Evolutionary conservation across 2,329 filamentous ascomycete species (phyloP).

Genomic region (Alternaria brassicicola): DNA sequence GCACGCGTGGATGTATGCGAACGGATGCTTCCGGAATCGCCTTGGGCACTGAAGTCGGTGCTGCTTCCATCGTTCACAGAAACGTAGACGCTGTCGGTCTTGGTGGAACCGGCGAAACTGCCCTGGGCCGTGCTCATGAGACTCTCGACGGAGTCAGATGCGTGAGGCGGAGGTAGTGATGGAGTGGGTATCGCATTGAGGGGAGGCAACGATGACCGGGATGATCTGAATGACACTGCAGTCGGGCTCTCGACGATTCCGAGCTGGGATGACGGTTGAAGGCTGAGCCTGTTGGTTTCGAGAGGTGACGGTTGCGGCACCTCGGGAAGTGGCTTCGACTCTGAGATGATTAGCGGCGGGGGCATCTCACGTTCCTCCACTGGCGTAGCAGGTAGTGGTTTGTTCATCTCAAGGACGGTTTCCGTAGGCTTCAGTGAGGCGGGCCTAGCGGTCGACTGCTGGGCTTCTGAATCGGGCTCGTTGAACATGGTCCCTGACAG

Average conservation of each 20-base stretch:
- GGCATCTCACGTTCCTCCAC: constrained; percentile 47
- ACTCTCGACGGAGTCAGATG: constrained; percentile 41
- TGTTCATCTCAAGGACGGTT: constrained; percentile 37
- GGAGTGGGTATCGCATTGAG: constrained; percentile 39
- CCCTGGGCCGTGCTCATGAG: constrained; percentile 43
- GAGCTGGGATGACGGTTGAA: constrained; percentile 29
- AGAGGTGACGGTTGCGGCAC: constrained; percentile 58
- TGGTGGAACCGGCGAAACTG: constrained; percentile 34
- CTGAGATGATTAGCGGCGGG: constrained; percentile 54
- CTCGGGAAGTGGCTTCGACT: constrained; percentile 72
- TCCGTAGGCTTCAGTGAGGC: constrained; percentile 22
- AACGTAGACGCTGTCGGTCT: constrained; percentile 69
- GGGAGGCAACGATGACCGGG: constrained; percentile 55
- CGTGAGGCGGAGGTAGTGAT: constrained; percentile 33
- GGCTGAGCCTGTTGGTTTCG: constrained; percentile 31
- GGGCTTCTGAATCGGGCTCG: constrained; percentile 24
- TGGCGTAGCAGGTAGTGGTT: constrained; percentile 47
- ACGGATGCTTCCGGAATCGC: constrained; percentile 78
- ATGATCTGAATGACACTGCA: constrained; percentile 54
- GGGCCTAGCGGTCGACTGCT: constrained; percentile 16
- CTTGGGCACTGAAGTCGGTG: constrained; percentile 74
- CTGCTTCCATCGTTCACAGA: constrained; percentile 79
- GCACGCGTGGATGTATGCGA: constrained; percentile 86
- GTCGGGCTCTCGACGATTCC: constrained; percentile 42
- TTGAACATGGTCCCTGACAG: constrained; percentile 51